Conservation (phyloP, 2,329 filamentous ascomycete species). For the Colletotrichum navitas region DNA sequence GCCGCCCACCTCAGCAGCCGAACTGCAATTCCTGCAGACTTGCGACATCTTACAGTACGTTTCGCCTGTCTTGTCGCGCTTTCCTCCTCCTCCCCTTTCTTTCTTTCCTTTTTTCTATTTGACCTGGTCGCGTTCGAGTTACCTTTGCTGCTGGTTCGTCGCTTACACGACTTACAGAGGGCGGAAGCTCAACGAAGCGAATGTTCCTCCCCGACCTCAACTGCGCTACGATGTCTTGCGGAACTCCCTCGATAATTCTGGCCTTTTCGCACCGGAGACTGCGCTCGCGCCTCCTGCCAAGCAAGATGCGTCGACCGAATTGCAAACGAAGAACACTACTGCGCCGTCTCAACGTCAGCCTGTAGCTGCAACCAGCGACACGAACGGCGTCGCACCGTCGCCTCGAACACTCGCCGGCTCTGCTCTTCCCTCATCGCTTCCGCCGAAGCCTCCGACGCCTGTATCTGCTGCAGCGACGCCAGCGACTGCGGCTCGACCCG, state of each 20-base stretch:
- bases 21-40: conserved; percentile 68
- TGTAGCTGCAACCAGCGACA: background rate
- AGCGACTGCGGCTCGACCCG: conserved; percentile 17
- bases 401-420: conserved; percentile 14
- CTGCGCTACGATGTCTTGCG: conserved; percentile 59
- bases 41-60: conserved; percentile 73
- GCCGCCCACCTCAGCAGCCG: conserved; percentile 63
- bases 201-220: conserved; percentile 63
- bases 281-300: conserved; percentile 22
- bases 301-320: conserved; percentile 21
- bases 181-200: conserved; percentile 64
- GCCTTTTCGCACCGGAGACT: conserved; percentile 32
- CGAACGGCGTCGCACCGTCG: conserved; percentile 19
- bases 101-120: conserved; percentile 8
- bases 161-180: conserved; percentile 52
- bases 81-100: no score
- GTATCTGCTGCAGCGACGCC: conserved; percentile 4
- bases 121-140: conserved; percentile 44
- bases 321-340: conserved; percentile 18
- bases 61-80: conserved; percentile 25
- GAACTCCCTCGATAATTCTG: conserved; percentile 52
- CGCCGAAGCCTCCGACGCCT: conserved; percentile 31
- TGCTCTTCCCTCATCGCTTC: conserved; percentile 6
- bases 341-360: conserved; percentile 20
- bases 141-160: conserved; percentile 10